Base-by-base conservation (phyloP, 31 red algal genomes). In the Bonnemaisonia californica region DNA sequence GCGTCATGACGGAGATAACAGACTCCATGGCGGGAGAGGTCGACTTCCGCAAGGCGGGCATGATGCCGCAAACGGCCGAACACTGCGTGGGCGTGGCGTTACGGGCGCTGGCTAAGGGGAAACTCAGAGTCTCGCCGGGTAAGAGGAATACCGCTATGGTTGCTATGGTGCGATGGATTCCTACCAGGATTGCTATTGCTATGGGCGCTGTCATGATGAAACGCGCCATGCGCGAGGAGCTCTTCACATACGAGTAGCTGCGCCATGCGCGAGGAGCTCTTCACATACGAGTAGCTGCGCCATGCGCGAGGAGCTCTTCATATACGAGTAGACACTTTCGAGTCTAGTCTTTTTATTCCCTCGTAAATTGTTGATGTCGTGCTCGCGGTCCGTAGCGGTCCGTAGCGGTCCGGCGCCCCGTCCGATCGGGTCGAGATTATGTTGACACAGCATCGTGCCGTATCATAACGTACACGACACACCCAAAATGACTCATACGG, bases 1-100 rank as follows among this genome's bases (percentile, higher is more conserved):
- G 18, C 21, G 74, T 77, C 3, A 30, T 24, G 13, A 61, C 51
- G 3, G 74, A 77, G 37, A 61, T 77, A 34, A 68, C 9, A 11
- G n/a, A n/a, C n/a, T 7, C 45, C 45, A 16, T 7, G 7, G 45
- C 16, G 45, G 45, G 19, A 11, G 45, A 51, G 7, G 45, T 51
- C 16, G 45, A 51, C 16, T 51, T 51, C 16, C 7, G 16, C 9
- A 51, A 51, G 16, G 7, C 16, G 7, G 45, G 45, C 16, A 51
- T 51, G 45, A 7, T 16, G 45, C 7, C 7, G 16, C 45, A 51
- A 16, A 11, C 45, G 45, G 45, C 45, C 9, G 45, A 51, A 16
- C 7, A 16, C 7, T 51, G 45, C 16, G 45, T 16, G 45, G 45
- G 45, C 16, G 45, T 51, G 45, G 16, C 45, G 45, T 51, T 51